A percentile compares a stretch with the other conserved stretches of the same genome.
These are phyloP conservation scores for Wallacemonas rigidus DNA, from an alignment of 208 protist species.

Conservation along the genomic window DNA sequence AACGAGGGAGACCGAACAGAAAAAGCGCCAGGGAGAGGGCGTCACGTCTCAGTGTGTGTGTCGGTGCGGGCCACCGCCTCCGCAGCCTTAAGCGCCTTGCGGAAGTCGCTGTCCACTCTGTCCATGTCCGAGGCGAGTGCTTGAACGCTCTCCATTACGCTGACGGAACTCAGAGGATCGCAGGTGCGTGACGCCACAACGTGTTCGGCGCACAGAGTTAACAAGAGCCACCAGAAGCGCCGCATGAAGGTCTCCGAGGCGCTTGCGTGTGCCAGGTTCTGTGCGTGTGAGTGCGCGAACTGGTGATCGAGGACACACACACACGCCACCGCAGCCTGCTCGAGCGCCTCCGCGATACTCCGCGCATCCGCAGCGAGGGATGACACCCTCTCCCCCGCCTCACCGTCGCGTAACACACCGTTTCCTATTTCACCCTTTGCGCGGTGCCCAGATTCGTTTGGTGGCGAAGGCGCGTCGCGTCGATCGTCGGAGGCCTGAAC, in stretches of 20 bases:
- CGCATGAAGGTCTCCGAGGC: background rate
- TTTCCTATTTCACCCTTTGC: background rate
- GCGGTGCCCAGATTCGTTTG: background rate
- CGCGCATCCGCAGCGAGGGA: background rate
- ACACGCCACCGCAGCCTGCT: background rate
- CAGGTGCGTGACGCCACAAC: background rate
- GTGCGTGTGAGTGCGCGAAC: background rate
- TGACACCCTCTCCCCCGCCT: background rate
- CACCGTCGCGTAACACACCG: background rate
- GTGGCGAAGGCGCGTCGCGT: background rate
- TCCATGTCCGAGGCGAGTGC: too few relatives aligned
- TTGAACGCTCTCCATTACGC: too few relatives aligned
- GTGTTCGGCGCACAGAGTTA: background rate
- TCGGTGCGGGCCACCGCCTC: too few relatives aligned
- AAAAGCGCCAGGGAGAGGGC: too few relatives aligned
- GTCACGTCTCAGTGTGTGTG: too few relatives aligned
- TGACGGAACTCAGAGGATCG: too few relatives aligned
- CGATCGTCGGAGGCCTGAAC: background rate
- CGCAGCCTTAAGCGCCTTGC: too few relatives aligned
- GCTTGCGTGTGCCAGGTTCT: background rate
- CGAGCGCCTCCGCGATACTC: background rate
- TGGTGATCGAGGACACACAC: background rate
- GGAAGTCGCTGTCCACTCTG: too few relatives aligned
- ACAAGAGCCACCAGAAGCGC: background rate
- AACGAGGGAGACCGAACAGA: too few relatives aligned